Percentiles rank a stretch among this genome's conserved stretches.
Evolutionary conservation across 2,329 filamentous ascomycete genomes (phyloP).

Genomic region (Sclerotinia sclerotiorum): DNA sequence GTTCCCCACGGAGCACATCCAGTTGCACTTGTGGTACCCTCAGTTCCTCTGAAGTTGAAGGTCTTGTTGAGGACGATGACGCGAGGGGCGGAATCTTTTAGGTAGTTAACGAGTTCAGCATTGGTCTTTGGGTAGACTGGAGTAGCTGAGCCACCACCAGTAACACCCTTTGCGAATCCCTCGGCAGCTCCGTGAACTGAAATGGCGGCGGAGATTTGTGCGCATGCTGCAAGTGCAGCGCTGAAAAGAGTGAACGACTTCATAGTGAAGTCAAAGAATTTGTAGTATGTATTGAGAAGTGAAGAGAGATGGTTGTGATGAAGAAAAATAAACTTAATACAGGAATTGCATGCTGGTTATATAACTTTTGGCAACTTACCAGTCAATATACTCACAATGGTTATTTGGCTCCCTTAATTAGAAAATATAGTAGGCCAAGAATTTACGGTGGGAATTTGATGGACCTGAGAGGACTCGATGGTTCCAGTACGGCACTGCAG

Average conservation of each 20-base stretch:
- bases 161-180: conserved; percentile 55
- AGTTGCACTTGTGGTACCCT: conserved; percentile 39
- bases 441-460: background rate
- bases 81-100: conserved; percentile 13
- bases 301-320: background rate
- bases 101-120: conserved; percentile 53
- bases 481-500: background rate
- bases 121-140: conserved; percentile 55
- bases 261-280: conserved; percentile 18
- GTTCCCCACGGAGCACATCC: conserved; percentile 42
- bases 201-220: conserved; percentile 31
- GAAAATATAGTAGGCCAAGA: conserved; percentile 14
- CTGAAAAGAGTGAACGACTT: conserved; percentile 24
- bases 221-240: conserved; percentile 21
- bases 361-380: background rate
- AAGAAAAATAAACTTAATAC: background rate
- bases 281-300: background rate
- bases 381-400: background rate
- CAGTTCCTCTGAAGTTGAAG: conserved; percentile 53
- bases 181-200: conserved; percentile 32
- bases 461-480: background rate
- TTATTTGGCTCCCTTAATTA: background rate
- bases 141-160: conserved; percentile 57
- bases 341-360: conserved; percentile 10
- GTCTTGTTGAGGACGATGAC: conserved; percentile 59